phyloP scores from a whole-genome alignment of 192 early-diverging fungal genomes.

The Coemansia sp. region DNA sequence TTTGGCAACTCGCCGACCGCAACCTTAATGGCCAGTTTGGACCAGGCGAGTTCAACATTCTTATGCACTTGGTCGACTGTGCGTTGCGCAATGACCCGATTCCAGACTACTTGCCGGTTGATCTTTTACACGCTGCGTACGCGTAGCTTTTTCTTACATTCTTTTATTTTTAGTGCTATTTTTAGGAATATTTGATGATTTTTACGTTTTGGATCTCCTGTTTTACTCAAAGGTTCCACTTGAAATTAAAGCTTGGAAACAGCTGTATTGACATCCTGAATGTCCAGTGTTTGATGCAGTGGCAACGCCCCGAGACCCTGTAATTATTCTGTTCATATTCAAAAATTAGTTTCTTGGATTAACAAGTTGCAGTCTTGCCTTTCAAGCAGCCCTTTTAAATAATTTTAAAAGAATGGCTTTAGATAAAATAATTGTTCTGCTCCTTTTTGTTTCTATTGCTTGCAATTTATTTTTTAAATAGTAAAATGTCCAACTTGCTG shows the following conservation, averaged over 20 bases:
- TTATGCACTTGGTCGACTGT: slow-evolving; percentile 41
- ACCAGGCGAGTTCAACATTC: slow-evolving; percentile 41
- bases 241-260: too few relatives aligned
- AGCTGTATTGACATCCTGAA: too few relatives aligned
- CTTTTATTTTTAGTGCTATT: background rate
- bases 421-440: too few relatives aligned
- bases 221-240: background rate
- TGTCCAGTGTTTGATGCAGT: too few relatives aligned
- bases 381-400: too few relatives aligned
- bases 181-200: background rate
- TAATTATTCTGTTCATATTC: too few relatives aligned
- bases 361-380: background rate
- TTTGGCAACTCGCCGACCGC: slow-evolving; percentile 41
- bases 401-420: too few relatives aligned
- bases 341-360: too few relatives aligned
- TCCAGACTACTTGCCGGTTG: slow-evolving; percentile 30
- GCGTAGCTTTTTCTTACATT: slow-evolving; percentile 6
- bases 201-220: background rate
- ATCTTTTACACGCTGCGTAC: slow-evolving; percentile 38
- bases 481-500: background rate
- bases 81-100: slow-evolving; percentile 31
- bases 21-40: slow-evolving; percentile 39
- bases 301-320: too few relatives aligned
- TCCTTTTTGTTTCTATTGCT: too few relatives aligned
- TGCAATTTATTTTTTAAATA: background rate